Conservation (phyloP, 768 basidiomycete genomes). For the Grammothele lineata region DNA sequence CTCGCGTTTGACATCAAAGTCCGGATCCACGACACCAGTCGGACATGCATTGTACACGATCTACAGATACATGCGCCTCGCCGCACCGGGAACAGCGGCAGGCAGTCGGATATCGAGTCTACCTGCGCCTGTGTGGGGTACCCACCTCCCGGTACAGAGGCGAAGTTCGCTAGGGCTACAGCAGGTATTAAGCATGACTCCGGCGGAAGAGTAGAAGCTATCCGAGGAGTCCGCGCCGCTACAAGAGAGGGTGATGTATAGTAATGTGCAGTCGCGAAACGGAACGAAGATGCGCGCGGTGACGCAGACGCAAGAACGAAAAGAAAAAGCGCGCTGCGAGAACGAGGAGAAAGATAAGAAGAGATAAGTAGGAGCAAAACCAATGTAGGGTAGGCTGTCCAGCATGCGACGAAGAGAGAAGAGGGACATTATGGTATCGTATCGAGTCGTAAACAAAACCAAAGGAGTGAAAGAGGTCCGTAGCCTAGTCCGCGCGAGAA, state of each 20-base stretch:
- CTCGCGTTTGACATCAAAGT: too few relatives aligned
- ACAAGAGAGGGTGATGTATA: constrained; percentile 6
- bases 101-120: constrained; percentile 1
- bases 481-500: constrained; percentile 8
- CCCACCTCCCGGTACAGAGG: not conserved
- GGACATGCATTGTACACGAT: not conserved
- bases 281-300: constrained; percentile 1
- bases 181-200: constrained; percentile 4
- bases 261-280: constrained; percentile 11
- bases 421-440: not conserved
- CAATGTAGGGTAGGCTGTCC: constrained; percentile 20
- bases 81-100: not conserved
- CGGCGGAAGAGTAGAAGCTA: too few relatives aligned
- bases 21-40: too few relatives aligned
- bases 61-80: not conserved
- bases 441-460: constrained; percentile 6
- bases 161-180: constrained; percentile 11
- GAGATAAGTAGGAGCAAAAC: not conserved
- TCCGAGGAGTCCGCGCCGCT: constrained; percentile 14
- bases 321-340: constrained; percentile 14
- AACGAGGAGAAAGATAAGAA: constrained; percentile 1
- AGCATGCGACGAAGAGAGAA: constrained; percentile 15
- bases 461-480: constrained; percentile 5
- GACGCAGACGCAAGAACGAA: not conserved
- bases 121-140: not conserved